Evolutionary conservation across 1,284 basidiomycete genomes (phyloP), one percentile per base, ranked within the genome.

Genomic region (Sanghuangporus weigelae): DNA sequence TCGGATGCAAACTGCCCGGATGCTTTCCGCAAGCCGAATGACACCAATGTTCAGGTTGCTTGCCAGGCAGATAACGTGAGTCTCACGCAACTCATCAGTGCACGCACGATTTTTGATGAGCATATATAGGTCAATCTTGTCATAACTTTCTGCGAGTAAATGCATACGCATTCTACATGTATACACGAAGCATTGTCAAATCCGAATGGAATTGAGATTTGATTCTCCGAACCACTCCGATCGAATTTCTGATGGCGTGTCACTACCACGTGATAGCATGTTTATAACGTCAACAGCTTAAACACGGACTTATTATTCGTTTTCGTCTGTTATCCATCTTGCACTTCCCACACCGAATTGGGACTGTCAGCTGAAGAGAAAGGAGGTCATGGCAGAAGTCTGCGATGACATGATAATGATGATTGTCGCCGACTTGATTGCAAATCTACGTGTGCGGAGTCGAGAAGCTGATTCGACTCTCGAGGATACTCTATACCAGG

Each of bases 341-440:
- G 26, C 26, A 31, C 26, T 31, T 31, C 3, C 3, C 0, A 31
- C 26, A 31, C 3, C 5, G 26, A 31, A 4, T 4, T 31, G 26
- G 3, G n/a, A 77, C 81, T 44, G 81, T 89, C 56, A 84, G 87
- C 14, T 77, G 51, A 87, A 90, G 80, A 97, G 97, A 75, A 89
- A 93, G 70, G 83, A 84, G 66, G 84, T 93, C 71, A 83, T 97
- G 80, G 81, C 83, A 70, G 93, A 96, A 71, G 77, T 97, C 3
- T 98, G 95, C 75, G 84, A 84, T 21, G 84, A 96, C 64, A 84
- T 98, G 77, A 89, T 84, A 42, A 90, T 26, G 96, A 94, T 61
- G 88, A 90, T 7, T 92, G 93, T 7, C 93, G 91, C 12, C 81
- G 76, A 67, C 85, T 92, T 0, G 79, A 86, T 70, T 82, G 84